These are phyloP conservation scores for Cardamine occulta DNA, from an alignment of 345 rosid genomes.

Conservation along the genomic window DNA sequence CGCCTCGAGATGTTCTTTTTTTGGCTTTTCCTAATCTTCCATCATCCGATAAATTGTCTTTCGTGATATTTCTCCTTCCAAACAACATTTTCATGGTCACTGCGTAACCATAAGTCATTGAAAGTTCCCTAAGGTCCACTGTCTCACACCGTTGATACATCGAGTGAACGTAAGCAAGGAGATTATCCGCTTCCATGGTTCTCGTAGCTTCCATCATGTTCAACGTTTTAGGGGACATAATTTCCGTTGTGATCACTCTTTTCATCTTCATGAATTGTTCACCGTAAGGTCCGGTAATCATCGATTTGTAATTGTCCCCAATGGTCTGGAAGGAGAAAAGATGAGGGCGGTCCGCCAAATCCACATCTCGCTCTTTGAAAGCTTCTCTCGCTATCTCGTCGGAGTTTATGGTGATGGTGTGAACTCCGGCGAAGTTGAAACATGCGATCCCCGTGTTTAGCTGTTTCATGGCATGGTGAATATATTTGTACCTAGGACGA, in stretches of 20 bases:
- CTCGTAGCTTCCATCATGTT: slow-evolving; percentile 44
- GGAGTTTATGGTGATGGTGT: slow-evolving; percentile 40
- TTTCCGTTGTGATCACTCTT: slow-evolving; percentile 43
- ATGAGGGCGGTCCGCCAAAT: slow-evolving; percentile 46
- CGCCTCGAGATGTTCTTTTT: slow-evolving; percentile 32
- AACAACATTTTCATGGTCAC: slow-evolving; percentile 42
- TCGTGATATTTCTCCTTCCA: slow-evolving; percentile 31
- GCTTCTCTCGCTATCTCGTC: slow-evolving; percentile 51
- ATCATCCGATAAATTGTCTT: slow-evolving; percentile 10
- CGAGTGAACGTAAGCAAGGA: slow-evolving; percentile 46
- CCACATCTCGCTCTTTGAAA: slow-evolving; percentile 42
- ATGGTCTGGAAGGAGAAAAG: neutral
- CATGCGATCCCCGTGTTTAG: slow-evolving; percentile 47
- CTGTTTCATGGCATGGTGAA: slow-evolving; percentile 38
- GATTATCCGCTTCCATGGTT: slow-evolving; percentile 55
- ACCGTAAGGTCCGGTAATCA: slow-evolving; percentile 27
- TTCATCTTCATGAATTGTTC: slow-evolving; percentile 56
- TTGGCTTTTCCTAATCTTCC: slow-evolving; percentile 30
- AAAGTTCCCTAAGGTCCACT: slow-evolving; percentile 26
- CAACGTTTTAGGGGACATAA: slow-evolving; percentile 33
- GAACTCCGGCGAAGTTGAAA: slow-evolving; percentile 44
- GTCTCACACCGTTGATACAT: slow-evolving; percentile 35
- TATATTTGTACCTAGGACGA: slow-evolving; percentile 42
- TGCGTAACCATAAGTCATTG: slow-evolving; percentile 38
- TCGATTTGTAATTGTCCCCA: slow-evolving; percentile 35